These are phyloP conservation scores for Globisporangium okanoganense DNA, from an alignment of 352 stramenopile genomes.

Conservation along the genomic window DNA sequence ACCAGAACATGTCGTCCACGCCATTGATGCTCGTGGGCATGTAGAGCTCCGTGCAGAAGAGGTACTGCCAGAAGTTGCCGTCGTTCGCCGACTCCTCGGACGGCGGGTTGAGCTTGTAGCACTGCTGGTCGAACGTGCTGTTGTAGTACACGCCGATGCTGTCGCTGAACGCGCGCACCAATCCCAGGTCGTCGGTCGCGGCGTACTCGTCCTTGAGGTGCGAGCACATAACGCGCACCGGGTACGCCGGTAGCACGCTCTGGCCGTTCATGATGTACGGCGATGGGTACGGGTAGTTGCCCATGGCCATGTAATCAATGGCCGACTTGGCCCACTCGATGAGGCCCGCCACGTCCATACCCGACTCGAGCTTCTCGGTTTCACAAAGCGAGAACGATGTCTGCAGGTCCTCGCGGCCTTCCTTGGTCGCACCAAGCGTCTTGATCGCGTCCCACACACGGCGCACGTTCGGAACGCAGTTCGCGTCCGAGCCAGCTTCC, in stretches of 20 bases:
- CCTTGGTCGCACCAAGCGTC: conserved; percentile 38
- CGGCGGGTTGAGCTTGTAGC: conserved; percentile 44
- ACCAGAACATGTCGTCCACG: conserved; percentile 87
- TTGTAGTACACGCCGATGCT: conserved; percentile 78
- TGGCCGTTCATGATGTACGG: conserved; percentile 91
- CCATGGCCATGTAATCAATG: conserved; percentile 94
- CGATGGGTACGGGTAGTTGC: conserved; percentile 95
- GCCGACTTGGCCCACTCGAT: conserved; percentile 68
- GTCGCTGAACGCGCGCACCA: conserved; percentile 54
- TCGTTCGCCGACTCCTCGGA: conserved; percentile 52
- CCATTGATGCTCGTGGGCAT: conserved; percentile 61
- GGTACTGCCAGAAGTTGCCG: conserved; percentile 76
- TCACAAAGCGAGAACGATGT: conserved; percentile 53
- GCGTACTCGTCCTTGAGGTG: conserved; percentile 42
- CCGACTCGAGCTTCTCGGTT: conserved; percentile 30
- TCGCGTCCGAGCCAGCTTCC: conserved; percentile 48
- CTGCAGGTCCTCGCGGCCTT: conserved; percentile 41
- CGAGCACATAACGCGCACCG: conserved; percentile 84
- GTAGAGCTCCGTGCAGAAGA: conserved; percentile 78
- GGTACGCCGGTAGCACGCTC: conserved; percentile 87
- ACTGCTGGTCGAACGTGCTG: conserved; percentile 49
- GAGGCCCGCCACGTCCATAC: conserved; percentile 45
- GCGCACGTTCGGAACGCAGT: conserved; percentile 82
- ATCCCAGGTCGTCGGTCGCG: conserved; percentile 24
- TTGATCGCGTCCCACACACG: conserved; percentile 55